These are phyloP conservation scores for Scleroderma bovista DNA, from an alignment of 768 basidiomycete species.

Conservation along the genomic window DNA sequence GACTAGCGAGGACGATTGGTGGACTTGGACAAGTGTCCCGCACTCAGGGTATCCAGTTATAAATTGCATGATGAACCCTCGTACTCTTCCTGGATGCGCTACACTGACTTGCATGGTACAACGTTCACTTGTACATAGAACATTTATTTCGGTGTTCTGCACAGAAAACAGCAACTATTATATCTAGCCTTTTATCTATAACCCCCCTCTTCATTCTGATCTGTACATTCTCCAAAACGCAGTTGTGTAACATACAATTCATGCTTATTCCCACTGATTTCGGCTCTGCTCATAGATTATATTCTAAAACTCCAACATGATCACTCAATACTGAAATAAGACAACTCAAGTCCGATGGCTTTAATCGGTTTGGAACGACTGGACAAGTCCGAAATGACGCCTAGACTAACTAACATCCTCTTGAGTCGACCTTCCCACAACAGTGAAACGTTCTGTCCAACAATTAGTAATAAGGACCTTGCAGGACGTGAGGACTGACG, in stretches of 20 bases:
- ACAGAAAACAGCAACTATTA: constrained; percentile 10
- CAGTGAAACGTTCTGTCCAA: constrained; percentile 70
- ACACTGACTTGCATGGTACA: constrained; percentile 9
- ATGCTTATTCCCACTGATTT: neutral
- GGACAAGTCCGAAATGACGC: constrained; percentile 86
- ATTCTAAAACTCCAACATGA: neutral
- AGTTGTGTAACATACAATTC: constrained; percentile 15
- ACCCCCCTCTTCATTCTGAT: constrained; percentile 12
- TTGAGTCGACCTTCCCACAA: constrained; percentile 93
- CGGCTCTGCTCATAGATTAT: neutral
- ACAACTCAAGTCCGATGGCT: constrained; percentile 86
- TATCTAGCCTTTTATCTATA: constrained; percentile 20
- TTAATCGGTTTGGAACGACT: constrained; percentile 83
- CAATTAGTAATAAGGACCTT: neutral
- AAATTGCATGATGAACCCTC: constrained; percentile 18
- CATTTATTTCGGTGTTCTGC: constrained; percentile 10
- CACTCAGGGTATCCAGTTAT: constrained; percentile 20
- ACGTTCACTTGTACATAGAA: constrained; percentile 6
- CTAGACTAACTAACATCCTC: constrained; percentile 85
- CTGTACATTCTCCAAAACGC: constrained; percentile 15
- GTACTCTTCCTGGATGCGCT: neutral
- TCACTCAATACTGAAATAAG: constrained; percentile 76
- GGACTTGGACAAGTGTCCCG: constrained; percentile 22
- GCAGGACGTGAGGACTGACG: constrained; percentile 39
- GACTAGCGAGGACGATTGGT: constrained; percentile 59